Evolutionary conservation across 2,329 filamentous ascomycete genomes (phyloP).

Genomic region (Blastomyces parvus): DNA sequence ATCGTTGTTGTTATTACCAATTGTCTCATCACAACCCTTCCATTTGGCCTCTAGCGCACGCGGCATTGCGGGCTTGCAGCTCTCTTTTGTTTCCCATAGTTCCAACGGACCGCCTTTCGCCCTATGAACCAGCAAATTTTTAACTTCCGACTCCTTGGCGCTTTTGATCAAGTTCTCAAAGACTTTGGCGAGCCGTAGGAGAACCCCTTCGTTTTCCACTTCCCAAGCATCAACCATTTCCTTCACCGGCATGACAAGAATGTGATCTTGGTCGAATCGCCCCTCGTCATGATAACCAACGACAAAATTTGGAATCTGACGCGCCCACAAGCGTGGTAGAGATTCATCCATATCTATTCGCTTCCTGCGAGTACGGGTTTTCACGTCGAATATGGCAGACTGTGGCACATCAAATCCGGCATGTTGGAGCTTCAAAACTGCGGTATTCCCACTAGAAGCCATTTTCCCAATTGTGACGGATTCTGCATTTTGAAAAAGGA

Average conservation of each 20-base stretch:
- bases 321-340: slow-evolving; percentile 41
- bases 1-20: neutral
- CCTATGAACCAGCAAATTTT: slow-evolving; percentile 7
- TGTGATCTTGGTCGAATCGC: slow-evolving; percentile 33
- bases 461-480: neutral
- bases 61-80: slow-evolving; percentile 3
- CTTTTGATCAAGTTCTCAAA: slow-evolving; percentile 8
- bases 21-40: neutral
- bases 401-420: slow-evolving; percentile 29
- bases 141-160: neutral
- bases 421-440: slow-evolving; percentile 4
- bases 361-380: slow-evolving; percentile 38
- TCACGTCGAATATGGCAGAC: slow-evolving; percentile 43
- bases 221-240: slow-evolving; percentile 37
- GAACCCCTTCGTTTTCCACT: slow-evolving; percentile 23
- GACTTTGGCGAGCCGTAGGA: slow-evolving; percentile 12
- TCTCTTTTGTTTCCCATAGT: neutral
- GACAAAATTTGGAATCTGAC: slow-evolving; percentile 45
- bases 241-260: slow-evolving; percentile 32
- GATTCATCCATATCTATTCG: slow-evolving; percentile 33
- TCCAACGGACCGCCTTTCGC: slow-evolving; percentile 6
- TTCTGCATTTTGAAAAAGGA: neutral
- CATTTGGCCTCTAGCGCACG: slow-evolving; percentile 10
- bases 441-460: neutral
- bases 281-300: slow-evolving; percentile 41